phyloP scores from a whole-genome alignment of 2,329 filamentous ascomycete genomes.

The Pezizomycotina sp. region DNA sequence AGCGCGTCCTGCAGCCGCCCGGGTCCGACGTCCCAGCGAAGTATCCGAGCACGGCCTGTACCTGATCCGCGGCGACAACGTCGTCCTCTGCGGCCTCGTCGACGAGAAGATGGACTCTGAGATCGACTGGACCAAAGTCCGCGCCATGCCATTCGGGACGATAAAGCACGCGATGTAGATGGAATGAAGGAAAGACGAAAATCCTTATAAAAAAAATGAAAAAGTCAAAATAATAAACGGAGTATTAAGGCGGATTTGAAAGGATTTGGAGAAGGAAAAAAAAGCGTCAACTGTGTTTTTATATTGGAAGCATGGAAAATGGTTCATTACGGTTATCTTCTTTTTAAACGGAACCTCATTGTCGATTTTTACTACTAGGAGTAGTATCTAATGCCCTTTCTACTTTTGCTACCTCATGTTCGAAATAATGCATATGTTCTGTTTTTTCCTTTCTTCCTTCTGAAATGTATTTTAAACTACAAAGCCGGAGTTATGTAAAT shows the following conservation, averaged over 20 bases:
- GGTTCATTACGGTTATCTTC: too few species aligned
- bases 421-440: too few species aligned
- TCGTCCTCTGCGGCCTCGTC: conserved; percentile 74
- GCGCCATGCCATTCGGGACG: conserved; percentile 63
- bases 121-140: conserved; percentile 86
- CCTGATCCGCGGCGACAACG: conserved; percentile 84
- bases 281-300: too few species aligned
- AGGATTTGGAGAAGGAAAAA: neutral
- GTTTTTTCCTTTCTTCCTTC: too few species aligned
- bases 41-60: conserved; percentile 77
- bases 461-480: too few species aligned
- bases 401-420: too few species aligned
- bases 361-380: too few species aligned
- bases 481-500: too few species aligned
- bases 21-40: conserved; percentile 64
- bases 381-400: too few species aligned
- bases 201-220: neutral
- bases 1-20: conserved; percentile 68
- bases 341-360: too few species aligned
- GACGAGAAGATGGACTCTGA: conserved; percentile 77
- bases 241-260: neutral
- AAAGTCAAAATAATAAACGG: neutral
- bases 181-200: neutral
- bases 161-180: conserved; percentile 50
- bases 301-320: too few species aligned